Base-by-base conservation (phyloP, 2,329 filamentous ascomycete species). In the Dactylellina parvicollis region DNA sequence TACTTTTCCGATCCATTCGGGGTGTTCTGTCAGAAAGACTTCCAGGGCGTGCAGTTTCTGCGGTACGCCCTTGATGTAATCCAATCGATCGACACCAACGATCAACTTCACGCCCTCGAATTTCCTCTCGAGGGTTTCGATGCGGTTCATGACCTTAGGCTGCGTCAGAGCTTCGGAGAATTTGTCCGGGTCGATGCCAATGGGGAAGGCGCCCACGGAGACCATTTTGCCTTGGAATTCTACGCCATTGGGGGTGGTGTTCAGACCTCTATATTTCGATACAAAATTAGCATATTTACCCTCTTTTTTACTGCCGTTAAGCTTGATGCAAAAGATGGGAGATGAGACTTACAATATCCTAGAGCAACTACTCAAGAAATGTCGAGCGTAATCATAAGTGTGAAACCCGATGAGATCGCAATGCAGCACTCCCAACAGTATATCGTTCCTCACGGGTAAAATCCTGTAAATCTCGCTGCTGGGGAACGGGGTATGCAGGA, bases 61-160 rank as follows among this genome's bases (percentile, higher is more conserved):
- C 0, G 95, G 95, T 8, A 99, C 93, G 75, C 95, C 95, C 83
- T 98, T 98, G 87, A 98, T 98, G 82, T 99, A 98, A 82, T 99
- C 95, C 55, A 98, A 86, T 54, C 95, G 91, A 80, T 99, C 95
- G 56, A 98, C 95, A 75, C 95, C 94, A 36, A 98, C 94, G 78
- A 99, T 96, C 76, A 98, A 86, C 83, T 97, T 97, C 78, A 96
- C 92, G 49, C 93, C 94, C 76, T 96, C 90, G 79, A 98, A 99
- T 81, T 96, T 97, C 79, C 90, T 89, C 79, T 91, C 89, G 3
- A 98, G 85, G 1, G 89, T 88, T 2, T 89, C 88, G 77, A 99
- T 96, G 70, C 94, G 91, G 78, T 94, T 90, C 79, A 94, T 89
- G 0, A 98, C 92, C 77, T 90, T 91, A 49, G 90, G 88, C 80